Evolutionary conservation across 1,284 basidiomycete species (phyloP), one percentile per base, ranked within the genome.

Genomic region (Erythrobasidium hasegawianum): DNA sequence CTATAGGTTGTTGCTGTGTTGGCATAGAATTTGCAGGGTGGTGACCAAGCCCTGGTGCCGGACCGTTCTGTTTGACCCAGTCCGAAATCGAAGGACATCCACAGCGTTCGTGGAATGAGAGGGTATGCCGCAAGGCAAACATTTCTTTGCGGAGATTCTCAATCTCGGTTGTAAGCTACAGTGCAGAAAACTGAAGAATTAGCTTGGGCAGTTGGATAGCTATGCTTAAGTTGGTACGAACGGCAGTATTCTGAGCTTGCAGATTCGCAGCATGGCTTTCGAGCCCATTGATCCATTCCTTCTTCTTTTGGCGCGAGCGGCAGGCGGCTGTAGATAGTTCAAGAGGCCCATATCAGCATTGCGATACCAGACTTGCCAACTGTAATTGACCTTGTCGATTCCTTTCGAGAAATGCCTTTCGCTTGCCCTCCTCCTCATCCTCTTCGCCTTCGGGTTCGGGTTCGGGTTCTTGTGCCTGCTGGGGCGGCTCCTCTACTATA

Each of bases 231-330:
- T n/a, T 33, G 43, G 16, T 14, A 24, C 43, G 5, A 7, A 47
- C 43, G 14, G 43, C 43, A n/a, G 43, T 24, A 55, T 69, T 69
- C 33, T 69, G 62, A 38, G 22, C 29, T 43, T 65, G 50, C 43
- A 69, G 45, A 13, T 58, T 24, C 22, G 66, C 64, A 43, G 68
- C 57, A n/a, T 60, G 57, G 20, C 27, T 47, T 54, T 66, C 68
- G n/a, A 69, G 64, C n/a, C 57, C 54, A 16, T 45, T 43, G 29
- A 69, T 67, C 64, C 64, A 69, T 45, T 69, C 68, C 55, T 69
- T 69, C 68, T 69, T 69, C 65, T 69, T 69, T 52, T 69, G 68
- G 14, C 68, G 45, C 10, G 68, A 69, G 18, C 59, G 59, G 65
- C 64, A 67, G 18, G 68, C 68, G 20, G 68, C 68, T 49, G 59